phyloP scores from a whole-genome alignment of 768 basidiomycete species.

The Podaxis sp. region DNA sequence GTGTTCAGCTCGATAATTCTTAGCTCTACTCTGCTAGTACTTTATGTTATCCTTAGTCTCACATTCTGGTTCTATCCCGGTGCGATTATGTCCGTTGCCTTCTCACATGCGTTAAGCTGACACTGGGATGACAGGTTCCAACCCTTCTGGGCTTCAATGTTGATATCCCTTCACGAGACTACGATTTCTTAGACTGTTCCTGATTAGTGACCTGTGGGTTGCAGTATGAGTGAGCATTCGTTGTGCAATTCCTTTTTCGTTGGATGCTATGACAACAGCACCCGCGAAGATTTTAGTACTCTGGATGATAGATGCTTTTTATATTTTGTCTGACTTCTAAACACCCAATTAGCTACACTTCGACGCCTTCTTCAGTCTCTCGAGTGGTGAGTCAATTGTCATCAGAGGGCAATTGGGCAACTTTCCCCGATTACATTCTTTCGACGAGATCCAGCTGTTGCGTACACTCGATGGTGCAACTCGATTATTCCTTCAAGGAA shows the following conservation, averaged over 20 bases:
- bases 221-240: no score
- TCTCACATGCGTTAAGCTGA: neutral
- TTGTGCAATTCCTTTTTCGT: neutral
- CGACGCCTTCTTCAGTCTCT: no score
- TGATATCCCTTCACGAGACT: neutral
- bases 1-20: neutral
- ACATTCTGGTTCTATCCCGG: slow-evolving; percentile 67
- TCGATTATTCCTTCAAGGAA: no score
- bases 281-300: no score
- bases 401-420: no score
- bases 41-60: slow-evolving; percentile 72
- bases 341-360: no score
- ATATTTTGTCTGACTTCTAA: no score
- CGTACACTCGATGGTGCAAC: no score
- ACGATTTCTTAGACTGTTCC: neutral
- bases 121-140: neutral
- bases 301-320: no score
- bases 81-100: slow-evolving; percentile 18
- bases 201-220: neutral
- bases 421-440: no score
- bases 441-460: no score
- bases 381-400: no score
- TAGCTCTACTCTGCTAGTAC: slow-evolving; percentile 33
- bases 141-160: neutral
- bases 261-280: neutral